Base-by-base conservation (phyloP, 116 monocot species). In the Cymodocea nodosa region DNA sequence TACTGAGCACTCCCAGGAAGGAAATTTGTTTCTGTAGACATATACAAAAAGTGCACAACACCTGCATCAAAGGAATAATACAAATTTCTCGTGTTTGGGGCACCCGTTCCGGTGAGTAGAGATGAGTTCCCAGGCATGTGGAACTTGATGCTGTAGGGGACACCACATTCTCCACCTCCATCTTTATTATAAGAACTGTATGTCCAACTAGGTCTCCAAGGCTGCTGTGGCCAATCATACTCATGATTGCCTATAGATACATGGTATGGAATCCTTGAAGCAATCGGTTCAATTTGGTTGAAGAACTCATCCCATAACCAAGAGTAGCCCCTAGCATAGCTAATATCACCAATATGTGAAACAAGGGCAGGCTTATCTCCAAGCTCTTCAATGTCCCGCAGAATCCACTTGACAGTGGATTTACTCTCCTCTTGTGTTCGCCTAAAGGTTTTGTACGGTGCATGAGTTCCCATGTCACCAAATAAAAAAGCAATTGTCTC, bases 251-350 rank as follows among this genome's bases (percentile, higher is more conserved):
- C 97, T 49, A 97, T 91, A 67, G 83, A 85, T 17, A 97, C 97
- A 67, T 97, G 97, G 73, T 97, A 97, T 16, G 97, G 87, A 23
- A 82, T 60, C 44, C 52, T 64, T 11, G 97, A 76, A 56, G 97
- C 87, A 52, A 97, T 80, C 12, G 97, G 90, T 72, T 97, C 91
- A 17, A 97, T 84, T 71, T 82, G 88, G 66, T 85, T 87, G 76
- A 97, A 91, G 76, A 97, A 97, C 49, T 90, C 83, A 68, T 97
- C 97, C 97, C 97, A 97, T 44, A 97, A 71, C 97, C 97, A 97
- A 10, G 91, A 77, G 62, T 70, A 91, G 19, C 97, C 97, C 60
- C 85, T 79, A 2, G 97, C 97, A 55, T 97, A 97, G 76, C 97
- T 97, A 62, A 97, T 90, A 72, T 97, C 97, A 16, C 97, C 97